These are phyloP conservation scores for Passalora sequoiae DNA, from an alignment of 2,329 filamentous ascomycete species.

Conservation along the genomic window DNA sequence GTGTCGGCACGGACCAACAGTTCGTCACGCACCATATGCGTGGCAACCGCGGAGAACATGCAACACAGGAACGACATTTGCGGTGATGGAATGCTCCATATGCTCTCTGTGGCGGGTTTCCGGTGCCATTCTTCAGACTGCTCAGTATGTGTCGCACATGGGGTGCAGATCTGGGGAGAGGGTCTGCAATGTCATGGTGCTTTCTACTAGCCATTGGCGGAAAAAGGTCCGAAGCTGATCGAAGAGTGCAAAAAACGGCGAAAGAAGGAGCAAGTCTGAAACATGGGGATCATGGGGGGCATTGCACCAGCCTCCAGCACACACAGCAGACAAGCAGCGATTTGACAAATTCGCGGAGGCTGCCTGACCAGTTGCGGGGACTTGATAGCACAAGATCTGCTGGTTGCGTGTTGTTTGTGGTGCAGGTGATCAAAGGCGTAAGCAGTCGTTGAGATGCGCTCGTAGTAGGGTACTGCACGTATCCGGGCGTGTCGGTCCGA, in stretches of 20 bases:
- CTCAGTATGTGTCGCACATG: conserved; percentile 7
- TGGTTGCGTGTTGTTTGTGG: conserved; percentile 12
- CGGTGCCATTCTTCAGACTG: not conserved
- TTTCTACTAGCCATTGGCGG: conserved; percentile 6
- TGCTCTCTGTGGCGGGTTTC: conserved; percentile 1
- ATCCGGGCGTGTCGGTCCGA: conserved; percentile 12
- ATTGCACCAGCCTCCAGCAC: conserved; percentile 7
- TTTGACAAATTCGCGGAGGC: conserved; percentile 19
- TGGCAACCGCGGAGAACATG: conserved; percentile 16
- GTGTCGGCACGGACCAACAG: conserved; percentile 25
- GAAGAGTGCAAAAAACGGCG: conserved; percentile 5
- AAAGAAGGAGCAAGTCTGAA: conserved; percentile 7
- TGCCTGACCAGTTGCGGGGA: conserved; percentile 4
- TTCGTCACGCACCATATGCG: conserved; percentile 16
- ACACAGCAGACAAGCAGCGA: conserved; percentile 7
- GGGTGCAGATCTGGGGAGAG: conserved; percentile 13
- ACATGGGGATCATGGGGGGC: conserved; percentile 8
- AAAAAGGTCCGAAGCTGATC: conserved; percentile 9
- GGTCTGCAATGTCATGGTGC: conserved; percentile 11
- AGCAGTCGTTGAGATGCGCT: conserved; percentile 15
- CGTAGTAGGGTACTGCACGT: conserved; percentile 11
- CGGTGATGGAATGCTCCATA: conserved; percentile 18
- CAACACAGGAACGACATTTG: conserved; percentile 25
- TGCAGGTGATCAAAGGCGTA: conserved; percentile 14
- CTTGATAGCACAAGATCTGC: conserved; percentile 14